These are phyloP conservation scores for Coprinellus micaceus DNA, from an alignment of 768 basidiomycete species.

Conservation along the genomic window DNA sequence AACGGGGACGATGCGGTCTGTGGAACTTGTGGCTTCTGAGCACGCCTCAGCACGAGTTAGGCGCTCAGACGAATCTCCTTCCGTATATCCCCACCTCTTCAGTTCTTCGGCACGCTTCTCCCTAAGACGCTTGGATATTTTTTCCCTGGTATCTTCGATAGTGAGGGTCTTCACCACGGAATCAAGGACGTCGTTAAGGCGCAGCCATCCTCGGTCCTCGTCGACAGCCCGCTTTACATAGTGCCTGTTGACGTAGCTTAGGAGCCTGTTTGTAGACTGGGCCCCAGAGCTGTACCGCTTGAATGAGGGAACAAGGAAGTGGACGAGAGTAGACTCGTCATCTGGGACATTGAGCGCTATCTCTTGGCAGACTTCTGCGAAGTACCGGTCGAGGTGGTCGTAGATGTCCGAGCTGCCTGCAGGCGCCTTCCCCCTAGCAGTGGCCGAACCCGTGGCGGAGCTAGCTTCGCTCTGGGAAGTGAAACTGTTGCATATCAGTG, in stretches of 20 bases:
- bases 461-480: constrained; percentile 53
- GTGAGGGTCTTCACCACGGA: constrained; percentile 51
- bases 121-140: constrained; percentile 52
- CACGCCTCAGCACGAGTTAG: constrained; percentile 60
- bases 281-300: constrained; percentile 67
- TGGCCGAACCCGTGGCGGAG: constrained; percentile 16
- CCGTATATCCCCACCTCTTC: constrained; percentile 66
- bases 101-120: constrained; percentile 62
- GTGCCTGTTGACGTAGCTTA: constrained; percentile 78
- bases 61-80: constrained; percentile 44
- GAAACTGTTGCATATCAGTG: constrained; percentile 32
- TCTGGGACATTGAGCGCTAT: constrained; percentile 59
- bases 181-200: constrained; percentile 61
- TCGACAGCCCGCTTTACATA: constrained; percentile 74
- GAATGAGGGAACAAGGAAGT: constrained; percentile 70
- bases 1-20: constrained; percentile 64
- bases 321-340: constrained; percentile 62
- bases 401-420: constrained; percentile 67
- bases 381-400: constrained; percentile 70
- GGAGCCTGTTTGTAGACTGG: constrained; percentile 63
- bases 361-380: constrained; percentile 57
- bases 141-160: constrained; percentile 54
- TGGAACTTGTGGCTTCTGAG: constrained; percentile 70
- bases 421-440: constrained; percentile 12
- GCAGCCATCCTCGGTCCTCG: constrained; percentile 77